These are phyloP conservation scores for Rubus parviflorus DNA, from an alignment of 306 rosid genomes.

Conservation along the genomic window DNA sequence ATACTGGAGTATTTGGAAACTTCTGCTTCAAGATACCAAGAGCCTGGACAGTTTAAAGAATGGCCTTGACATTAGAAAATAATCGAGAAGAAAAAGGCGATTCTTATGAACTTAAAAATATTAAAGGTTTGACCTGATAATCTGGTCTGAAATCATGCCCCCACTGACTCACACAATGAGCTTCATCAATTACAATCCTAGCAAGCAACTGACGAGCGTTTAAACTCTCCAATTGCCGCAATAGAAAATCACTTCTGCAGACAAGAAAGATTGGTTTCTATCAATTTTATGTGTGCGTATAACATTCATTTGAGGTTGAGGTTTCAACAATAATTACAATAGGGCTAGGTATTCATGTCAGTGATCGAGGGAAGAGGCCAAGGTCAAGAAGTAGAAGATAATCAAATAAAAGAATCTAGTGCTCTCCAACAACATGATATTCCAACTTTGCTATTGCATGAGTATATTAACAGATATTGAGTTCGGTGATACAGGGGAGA, in stretches of 20 bases:
- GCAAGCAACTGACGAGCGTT: slow-evolving; percentile 83
- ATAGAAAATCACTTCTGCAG: slow-evolving; percentile 87
- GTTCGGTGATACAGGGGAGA: background rate
- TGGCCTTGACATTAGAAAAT: slow-evolving; percentile 14
- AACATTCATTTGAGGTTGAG: background rate
- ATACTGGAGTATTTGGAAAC: slow-evolving; percentile 88
- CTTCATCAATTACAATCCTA: slow-evolving; percentile 96
- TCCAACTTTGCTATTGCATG: background rate
- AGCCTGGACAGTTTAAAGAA: slow-evolving; percentile 55
- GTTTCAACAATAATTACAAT: background rate
- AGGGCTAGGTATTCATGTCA: background rate
- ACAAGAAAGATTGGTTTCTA: slow-evolving; percentile 19
- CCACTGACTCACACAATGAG: slow-evolving; percentile 99
- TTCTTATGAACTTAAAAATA: slow-evolving; percentile 16
- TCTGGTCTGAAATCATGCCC: slow-evolving; percentile 99
- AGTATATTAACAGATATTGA: background rate
- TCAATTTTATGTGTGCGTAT: slow-evolving; percentile 2
- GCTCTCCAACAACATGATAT: background rate
- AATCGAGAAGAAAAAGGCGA: background rate
- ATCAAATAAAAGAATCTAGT: background rate
- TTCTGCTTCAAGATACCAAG: slow-evolving; percentile 97
- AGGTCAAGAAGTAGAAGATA: background rate
- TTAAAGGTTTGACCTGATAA: slow-evolving; percentile 72
- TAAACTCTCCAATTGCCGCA: slow-evolving; percentile 78
- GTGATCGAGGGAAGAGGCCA: background rate